Conservation (phyloP, 2,329 filamentous ascomycete genomes). For the Pseudogymnoascus sp. region DNA sequence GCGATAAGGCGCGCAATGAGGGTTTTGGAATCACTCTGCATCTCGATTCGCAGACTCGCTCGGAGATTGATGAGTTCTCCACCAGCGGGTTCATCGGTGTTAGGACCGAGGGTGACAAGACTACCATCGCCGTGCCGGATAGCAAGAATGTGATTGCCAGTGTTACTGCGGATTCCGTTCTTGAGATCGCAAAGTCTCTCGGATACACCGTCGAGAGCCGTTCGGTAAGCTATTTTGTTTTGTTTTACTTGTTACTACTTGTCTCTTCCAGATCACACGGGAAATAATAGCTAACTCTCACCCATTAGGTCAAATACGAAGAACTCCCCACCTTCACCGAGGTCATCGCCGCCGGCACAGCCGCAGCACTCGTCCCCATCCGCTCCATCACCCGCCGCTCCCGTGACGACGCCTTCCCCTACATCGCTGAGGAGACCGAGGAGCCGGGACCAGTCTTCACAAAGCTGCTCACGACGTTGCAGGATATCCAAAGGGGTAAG, state of each 20-base stretch:
- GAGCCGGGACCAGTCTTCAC: conserved; percentile 66
- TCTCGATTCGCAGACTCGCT: conserved; percentile 74
- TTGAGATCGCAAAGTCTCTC: conserved; percentile 64
- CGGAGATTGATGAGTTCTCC: conserved; percentile 90
- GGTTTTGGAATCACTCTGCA: conserved; percentile 95
- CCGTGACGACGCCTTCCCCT: conserved; percentile 43
- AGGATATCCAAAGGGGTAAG: conserved; percentile 79
- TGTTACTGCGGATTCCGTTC: conserved; percentile 73
- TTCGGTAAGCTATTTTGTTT: conserved; percentile 37
- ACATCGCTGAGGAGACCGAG: conserved; percentile 46
- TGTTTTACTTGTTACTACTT: neutral
- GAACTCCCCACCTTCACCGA: conserved; percentile 58
- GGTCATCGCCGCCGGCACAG: conserved; percentile 86
- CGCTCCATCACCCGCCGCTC: conserved; percentile 71
- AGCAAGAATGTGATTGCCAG: conserved; percentile 80
- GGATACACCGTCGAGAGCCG: conserved; percentile 80
- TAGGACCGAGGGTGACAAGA: conserved; percentile 42
- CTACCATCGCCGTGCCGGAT: conserved; percentile 78
- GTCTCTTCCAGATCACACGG: neutral
- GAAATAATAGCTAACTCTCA: neutral
- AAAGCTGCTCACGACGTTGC: conserved; percentile 65
- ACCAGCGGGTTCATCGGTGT: conserved; percentile 90
- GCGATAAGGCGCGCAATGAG: conserved; percentile 66
- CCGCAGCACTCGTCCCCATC: conserved; percentile 84
- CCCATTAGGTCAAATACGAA: conserved; percentile 50